Conservation (phyloP, 257 asterid species). For the Nicotiana otophora region DNA sequence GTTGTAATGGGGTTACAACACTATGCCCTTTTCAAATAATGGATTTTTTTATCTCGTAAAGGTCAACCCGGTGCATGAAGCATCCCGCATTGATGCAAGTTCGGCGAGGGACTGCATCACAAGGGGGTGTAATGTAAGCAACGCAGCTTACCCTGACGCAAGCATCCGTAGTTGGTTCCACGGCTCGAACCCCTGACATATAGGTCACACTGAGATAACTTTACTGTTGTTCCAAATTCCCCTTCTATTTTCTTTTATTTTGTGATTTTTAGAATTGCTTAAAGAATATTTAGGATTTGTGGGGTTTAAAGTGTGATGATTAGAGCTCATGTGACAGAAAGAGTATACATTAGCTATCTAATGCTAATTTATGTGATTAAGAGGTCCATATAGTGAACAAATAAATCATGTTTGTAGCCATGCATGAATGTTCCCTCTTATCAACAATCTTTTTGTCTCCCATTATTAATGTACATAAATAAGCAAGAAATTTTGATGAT, state of each 20-base stretch:
- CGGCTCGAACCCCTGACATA: too few relatives aligned
- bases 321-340: slow-evolving; percentile 36
- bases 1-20: not conserved
- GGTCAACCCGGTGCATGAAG: too few relatives aligned
- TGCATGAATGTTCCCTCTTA: slow-evolving; percentile 7
- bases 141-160: too few relatives aligned
- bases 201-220: too few relatives aligned
- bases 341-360: slow-evolving; percentile 12
- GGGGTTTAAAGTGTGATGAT: slow-evolving; percentile 18
- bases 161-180: too few relatives aligned
- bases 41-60: not conserved
- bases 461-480: not conserved
- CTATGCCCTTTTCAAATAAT: not conserved
- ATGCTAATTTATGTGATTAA: slow-evolving; percentile 1
- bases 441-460: not conserved
- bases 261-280: not conserved
- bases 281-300: slow-evolving; percentile 10
- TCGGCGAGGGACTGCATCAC: too few relatives aligned
- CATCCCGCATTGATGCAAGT: too few relatives aligned
- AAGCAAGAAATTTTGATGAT: not conserved
- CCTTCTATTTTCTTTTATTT: too few relatives aligned
- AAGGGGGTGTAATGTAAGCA: too few relatives aligned
- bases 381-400: slow-evolving; percentile 5
- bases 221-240: fast-evolving
- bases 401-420: not conserved